These are phyloP conservation scores for Aureobasidium uvarum DNA, from an alignment of 2,329 filamentous ascomycete species.

Conservation along the genomic window DNA sequence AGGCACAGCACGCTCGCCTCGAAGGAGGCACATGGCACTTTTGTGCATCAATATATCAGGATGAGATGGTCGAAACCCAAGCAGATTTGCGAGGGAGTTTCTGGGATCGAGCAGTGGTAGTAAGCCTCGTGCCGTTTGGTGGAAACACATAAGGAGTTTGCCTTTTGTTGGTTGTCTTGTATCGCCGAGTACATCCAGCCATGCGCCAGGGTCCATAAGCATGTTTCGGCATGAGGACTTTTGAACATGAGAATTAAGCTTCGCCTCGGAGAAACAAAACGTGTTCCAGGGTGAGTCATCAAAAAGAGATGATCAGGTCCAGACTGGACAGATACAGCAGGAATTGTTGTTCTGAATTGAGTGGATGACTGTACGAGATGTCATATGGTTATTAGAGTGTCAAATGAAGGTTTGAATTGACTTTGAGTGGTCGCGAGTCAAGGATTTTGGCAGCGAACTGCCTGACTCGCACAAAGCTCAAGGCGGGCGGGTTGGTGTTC, in stretches of 20 bases:
- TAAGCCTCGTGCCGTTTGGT: neutral
- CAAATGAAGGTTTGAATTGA: conserved; percentile 14
- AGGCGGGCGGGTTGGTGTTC: conserved; percentile 8
- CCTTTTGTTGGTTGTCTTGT: conserved; percentile 8
- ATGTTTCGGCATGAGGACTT: neutral
- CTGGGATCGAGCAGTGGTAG: neutral
- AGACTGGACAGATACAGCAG: neutral
- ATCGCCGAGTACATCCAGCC: conserved; percentile 9
- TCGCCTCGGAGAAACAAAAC: conserved; percentile 12
- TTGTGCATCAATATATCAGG: neutral
- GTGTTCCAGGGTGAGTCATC: neutral
- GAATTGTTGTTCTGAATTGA: neutral
- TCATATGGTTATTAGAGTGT: neutral
- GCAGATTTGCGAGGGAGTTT: neutral
- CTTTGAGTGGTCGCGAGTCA: conserved; percentile 3
- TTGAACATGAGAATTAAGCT: neutral
- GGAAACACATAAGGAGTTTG: conserved; percentile 4
- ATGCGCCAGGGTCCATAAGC: conserved; percentile 7
- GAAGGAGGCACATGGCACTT: neutral
- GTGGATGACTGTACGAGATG: neutral
- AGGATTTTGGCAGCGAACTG: neutral
- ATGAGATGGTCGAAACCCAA: conserved; percentile 17
- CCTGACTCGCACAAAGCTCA: conserved; percentile 25
- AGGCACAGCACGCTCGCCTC: conserved; percentile 1
- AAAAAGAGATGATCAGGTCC: neutral